Conservation (phyloP, 2,329 filamentous ascomycete species). For the Gremmenia infestans region DNA sequence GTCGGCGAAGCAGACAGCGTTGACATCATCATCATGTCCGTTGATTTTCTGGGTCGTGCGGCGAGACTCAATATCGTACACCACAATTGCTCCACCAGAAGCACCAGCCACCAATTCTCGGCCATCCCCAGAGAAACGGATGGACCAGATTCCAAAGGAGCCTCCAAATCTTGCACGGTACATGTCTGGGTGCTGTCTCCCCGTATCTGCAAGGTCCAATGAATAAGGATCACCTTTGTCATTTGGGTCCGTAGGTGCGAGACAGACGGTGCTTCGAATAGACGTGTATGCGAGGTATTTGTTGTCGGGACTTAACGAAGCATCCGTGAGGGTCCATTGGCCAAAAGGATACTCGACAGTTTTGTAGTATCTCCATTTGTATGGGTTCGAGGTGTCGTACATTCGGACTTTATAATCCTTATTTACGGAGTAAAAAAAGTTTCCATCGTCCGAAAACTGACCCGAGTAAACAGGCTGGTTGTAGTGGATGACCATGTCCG, state of each 20-base stretch:
- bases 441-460: conserved; percentile 94
- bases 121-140: conserved; percentile 89
- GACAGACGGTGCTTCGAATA: conserved; percentile 75
- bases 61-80: conserved; percentile 86
- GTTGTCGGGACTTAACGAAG: conserved; percentile 86
- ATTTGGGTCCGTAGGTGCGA: conserved; percentile 81
- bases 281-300: conserved; percentile 88
- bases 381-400: conserved; percentile 96
- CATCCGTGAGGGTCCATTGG: conserved; percentile 95
- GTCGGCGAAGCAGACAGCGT: conserved; percentile 94
- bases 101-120: conserved; percentile 88
- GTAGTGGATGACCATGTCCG: conserved; percentile 86
- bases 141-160: conserved; percentile 72
- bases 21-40: conserved; percentile 85
- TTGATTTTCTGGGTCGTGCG: conserved; percentile 55
- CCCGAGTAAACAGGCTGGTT: conserved; percentile 85
- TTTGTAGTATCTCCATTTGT: conserved; percentile 94
- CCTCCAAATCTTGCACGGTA: conserved; percentile 20
- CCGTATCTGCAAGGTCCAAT: conserved; percentile 63
- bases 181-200: conserved; percentile 14
- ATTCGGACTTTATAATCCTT: conserved; percentile 93
- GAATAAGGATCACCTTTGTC: conserved; percentile 74
- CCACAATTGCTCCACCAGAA: conserved; percentile 70
- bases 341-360: conserved; percentile 80
- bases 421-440: conserved; percentile 90